Conservation (phyloP, 441 rosid species). For the Populus hybrid region DNA sequence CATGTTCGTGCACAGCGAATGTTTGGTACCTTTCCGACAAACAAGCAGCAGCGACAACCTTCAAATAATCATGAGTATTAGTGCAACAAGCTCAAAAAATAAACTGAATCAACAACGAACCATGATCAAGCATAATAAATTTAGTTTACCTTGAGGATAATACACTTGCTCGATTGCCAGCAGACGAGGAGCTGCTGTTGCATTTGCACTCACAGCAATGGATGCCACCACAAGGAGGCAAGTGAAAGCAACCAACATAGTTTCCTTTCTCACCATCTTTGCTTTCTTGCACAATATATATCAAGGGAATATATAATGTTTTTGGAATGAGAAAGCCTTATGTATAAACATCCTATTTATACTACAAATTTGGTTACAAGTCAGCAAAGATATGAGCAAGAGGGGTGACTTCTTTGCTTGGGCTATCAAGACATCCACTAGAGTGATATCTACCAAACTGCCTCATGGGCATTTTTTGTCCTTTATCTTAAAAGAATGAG, state of each 20-base stretch:
- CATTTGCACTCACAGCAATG: slow-evolving; percentile 21
- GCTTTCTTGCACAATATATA: background rate
- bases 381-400: background rate
- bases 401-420: background rate
- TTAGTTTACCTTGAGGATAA: slow-evolving; percentile 26
- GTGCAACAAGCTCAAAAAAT: background rate
- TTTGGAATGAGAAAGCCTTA: background rate
- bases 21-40: slow-evolving; percentile 18
- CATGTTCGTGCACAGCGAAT: slow-evolving; percentile 26
- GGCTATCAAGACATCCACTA: background rate
- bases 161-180: slow-evolving; percentile 14
- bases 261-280: slow-evolving; percentile 18
- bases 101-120: background rate
- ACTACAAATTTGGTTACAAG: background rate
- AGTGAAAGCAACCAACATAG: slow-evolving; percentile 19
- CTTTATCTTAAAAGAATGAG: background rate
- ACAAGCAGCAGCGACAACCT: slow-evolving; percentile 41
- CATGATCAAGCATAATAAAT: background rate
- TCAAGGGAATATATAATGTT: background rate
- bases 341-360: slow-evolving; percentile 14
- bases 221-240: slow-evolving; percentile 25
- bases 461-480: background rate
- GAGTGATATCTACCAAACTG: background rate
- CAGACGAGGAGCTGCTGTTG: slow-evolving; percentile 24
- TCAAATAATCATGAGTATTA: background rate